Evolutionary conservation across 805 yeast species (phyloP), one percentile per base, ranked within the genome.

Genomic region (Saturnispora bothae): DNA sequence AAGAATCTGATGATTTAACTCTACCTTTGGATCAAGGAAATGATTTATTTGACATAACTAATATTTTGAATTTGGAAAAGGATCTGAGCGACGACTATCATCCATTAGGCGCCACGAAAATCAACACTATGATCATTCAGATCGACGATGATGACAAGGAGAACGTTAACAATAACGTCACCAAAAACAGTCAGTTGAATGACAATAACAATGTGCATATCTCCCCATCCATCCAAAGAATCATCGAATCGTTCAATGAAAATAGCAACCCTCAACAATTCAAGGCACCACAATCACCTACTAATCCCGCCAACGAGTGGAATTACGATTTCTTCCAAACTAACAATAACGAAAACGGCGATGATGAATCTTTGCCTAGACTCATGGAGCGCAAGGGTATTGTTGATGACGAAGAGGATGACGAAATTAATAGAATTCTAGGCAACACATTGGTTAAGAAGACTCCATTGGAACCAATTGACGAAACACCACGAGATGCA

Each of bases 71-170:
- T 26, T 26, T 37, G 14, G 40, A 37, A 17, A 29, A 29, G 25
- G 38, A 30, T 29, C 22, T 35, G 8, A 23, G 29, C 5, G 36
- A 23, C 19, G 33, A 30, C 18, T 30, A 17, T n/a, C 16, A 43
- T 6, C 63, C 63, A 14, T 42, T 58, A 16, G 52, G 52, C 39
- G 78, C 78, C n/a, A 69, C 71, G 4, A 72, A 72, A 48, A 54
- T 68, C 30, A 72, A 71, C 46, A 72, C 78, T 3, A 61, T 76
- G 29, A 64, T 72, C 17, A 71, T 72, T 33, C 71, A 69, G 43
- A 43, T 72, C n/a, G 71, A 67, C 40, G 73, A 65, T 26, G 57
- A 57, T 20, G 59, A 59, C 36, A 61, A 58, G 34, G 59, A 59
- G 38, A 40, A 48, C 29, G 25, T 7, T 10, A 22, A 22, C 10